Percentiles rank a stretch among this genome's conserved stretches.
phyloP scores from a whole-genome alignment of 2,329 filamentous ascomycete species.

The Parascedosporium putredinis region DNA sequence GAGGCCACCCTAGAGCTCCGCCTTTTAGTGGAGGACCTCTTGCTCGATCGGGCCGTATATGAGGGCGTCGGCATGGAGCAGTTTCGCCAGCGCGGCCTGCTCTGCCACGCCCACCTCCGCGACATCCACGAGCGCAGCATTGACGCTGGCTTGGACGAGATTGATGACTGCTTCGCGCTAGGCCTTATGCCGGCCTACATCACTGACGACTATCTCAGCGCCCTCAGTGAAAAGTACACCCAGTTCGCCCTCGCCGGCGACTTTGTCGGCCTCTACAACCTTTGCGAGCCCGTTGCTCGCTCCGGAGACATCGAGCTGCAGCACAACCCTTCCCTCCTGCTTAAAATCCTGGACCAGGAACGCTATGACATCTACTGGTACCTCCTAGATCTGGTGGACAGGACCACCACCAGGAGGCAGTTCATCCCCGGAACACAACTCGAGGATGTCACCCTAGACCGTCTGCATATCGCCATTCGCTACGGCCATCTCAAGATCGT shows the following conservation, averaged over 20 bases:
- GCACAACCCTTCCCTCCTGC: slow-evolving; percentile 15
- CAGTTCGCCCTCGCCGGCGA: slow-evolving; percentile 16
- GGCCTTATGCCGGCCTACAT: slow-evolving; percentile 15
- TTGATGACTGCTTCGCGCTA: slow-evolving; percentile 18
- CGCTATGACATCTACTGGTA: slow-evolving; percentile 18
- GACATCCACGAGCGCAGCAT: slow-evolving; percentile 19
- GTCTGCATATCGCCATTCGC: slow-evolving; percentile 19
- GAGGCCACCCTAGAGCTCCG: slow-evolving; percentile 16
- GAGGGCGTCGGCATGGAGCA: slow-evolving; percentile 17
- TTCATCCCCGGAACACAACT: slow-evolving; percentile 11
- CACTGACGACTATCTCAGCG: slow-evolving; percentile 12
- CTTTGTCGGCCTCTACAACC: slow-evolving; percentile 15
- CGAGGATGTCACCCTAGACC: slow-evolving; percentile 19
- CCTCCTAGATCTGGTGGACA: slow-evolving; percentile 17
- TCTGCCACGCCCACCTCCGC: slow-evolving; percentile 15
- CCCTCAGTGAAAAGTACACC: slow-evolving; percentile 14
- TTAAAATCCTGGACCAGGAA: slow-evolving; percentile 16
- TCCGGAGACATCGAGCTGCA: slow-evolving; percentile 18
- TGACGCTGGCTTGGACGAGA: slow-evolving; percentile 17
- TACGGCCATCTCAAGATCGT: slow-evolving; percentile 15
- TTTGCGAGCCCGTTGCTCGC: slow-evolving; percentile 19
- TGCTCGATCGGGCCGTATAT: slow-evolving; percentile 18
- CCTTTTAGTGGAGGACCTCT: slow-evolving; percentile 17
- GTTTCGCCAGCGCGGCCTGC: slow-evolving; percentile 12
- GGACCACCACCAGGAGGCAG: slow-evolving; percentile 13